Conservation (phyloP, 2,329 filamentous ascomycete genomes). For the Rutstroemia sp. region DNA sequence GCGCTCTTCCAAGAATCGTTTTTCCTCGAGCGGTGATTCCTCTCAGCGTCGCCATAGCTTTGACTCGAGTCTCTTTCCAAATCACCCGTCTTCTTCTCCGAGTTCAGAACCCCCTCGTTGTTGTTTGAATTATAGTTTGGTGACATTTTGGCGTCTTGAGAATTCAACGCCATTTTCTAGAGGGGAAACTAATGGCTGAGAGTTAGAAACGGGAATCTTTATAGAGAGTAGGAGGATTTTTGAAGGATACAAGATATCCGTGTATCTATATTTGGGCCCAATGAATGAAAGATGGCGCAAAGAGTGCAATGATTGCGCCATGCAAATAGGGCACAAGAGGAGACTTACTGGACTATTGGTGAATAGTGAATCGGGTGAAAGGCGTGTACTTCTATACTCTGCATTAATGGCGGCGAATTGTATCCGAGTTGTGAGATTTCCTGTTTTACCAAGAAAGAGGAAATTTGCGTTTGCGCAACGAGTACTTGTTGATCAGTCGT, state of each 20-base stretch:
- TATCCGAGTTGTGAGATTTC: too few relatives aligned
- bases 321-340: not conserved
- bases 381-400: not conserved
- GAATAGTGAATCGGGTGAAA: constrained; percentile 3
- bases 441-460: too few relatives aligned
- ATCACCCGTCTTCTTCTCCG: not conserved
- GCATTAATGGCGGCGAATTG: constrained; percentile 6
- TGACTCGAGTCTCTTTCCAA: not conserved
- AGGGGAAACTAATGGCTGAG: not conserved
- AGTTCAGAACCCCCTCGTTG: not conserved
- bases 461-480: not conserved
- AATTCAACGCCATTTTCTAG: constrained; percentile 7
- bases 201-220: not conserved
- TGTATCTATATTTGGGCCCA: not conserved
- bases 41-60: not conserved
- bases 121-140: not conserved
- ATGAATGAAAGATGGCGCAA: not conserved
- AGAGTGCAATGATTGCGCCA: not conserved
- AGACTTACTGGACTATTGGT: constrained; percentile 8
- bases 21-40: not conserved
- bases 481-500: not conserved
- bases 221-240: not conserved
- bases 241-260: not conserved
- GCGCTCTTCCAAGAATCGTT: not conserved
- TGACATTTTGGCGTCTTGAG: not conserved